These are phyloP conservation scores for Mucor plumbeus DNA, from an alignment of 371 early-diverging fungal species.

Conservation along the genomic window DNA sequence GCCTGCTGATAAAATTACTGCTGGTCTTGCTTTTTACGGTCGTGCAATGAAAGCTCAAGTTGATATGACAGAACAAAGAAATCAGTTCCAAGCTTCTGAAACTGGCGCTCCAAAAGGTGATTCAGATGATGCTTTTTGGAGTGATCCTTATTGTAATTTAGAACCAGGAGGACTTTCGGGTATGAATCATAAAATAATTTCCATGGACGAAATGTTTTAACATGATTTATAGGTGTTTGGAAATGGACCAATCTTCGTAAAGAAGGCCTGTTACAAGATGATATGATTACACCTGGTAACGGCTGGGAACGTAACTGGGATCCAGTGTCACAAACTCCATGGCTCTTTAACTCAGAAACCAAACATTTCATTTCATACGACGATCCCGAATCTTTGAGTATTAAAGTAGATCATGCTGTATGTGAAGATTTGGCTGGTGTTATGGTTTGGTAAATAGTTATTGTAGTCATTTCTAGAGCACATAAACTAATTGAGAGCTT, in stretches of 20 bases:
- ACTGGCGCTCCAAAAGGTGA: constrained; percentile 57
- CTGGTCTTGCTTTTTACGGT: constrained; percentile 75
- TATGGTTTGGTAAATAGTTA: constrained; percentile 61
- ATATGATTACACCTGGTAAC: constrained; percentile 45
- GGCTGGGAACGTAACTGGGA: constrained; percentile 70
- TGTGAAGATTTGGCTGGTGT: constrained; percentile 62
- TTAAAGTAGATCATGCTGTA: constrained; percentile 65
- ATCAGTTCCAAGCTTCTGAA: constrained; percentile 44
- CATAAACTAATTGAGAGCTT: background rate
- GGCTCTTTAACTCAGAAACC: constrained; percentile 65
- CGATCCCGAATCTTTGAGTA: constrained; percentile 59
- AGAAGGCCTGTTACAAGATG: constrained; percentile 50
- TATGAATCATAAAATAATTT: background rate
- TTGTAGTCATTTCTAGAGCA: background rate
- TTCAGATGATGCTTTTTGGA: constrained; percentile 56
- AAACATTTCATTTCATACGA: constrained; percentile 70
- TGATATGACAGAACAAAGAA: constrained; percentile 47
- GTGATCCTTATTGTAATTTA: constrained; percentile 44
- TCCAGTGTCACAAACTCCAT: constrained; percentile 67
- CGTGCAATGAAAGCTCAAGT: constrained; percentile 59
- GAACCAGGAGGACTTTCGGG: constrained; percentile 48
- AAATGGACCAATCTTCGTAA: constrained; percentile 68
- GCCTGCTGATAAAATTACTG: constrained; percentile 65
- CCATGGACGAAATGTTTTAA: background rate
- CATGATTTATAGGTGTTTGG: constrained; percentile 50